These are phyloP conservation scores for Ormosia emarginata DNA, from an alignment of 306 rosid genomes.

Conservation along the genomic window DNA sequence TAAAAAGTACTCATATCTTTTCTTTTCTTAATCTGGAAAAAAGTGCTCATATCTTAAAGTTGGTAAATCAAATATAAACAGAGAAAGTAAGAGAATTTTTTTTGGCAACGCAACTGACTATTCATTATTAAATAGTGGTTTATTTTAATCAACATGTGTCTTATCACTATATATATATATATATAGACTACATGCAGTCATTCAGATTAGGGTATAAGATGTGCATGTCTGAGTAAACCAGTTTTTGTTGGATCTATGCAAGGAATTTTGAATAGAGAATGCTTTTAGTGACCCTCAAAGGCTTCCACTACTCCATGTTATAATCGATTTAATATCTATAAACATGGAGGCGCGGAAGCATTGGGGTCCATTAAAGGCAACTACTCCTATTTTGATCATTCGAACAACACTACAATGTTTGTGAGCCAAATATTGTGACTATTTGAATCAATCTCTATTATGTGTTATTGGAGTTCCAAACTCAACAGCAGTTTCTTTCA, in stretches of 20 bases:
- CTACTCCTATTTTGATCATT: too few species aligned
- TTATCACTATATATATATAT: background rate
- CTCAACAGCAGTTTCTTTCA: too few species aligned
- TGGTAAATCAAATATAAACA: constrained; percentile 2
- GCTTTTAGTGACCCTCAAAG: constrained; percentile 10
- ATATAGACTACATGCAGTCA: background rate
- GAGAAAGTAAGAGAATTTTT: background rate
- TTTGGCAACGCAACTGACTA: background rate
- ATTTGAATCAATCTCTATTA: too few species aligned
- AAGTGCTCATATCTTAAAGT: background rate
- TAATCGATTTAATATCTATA: background rate
- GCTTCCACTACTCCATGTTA: constrained; percentile 18
- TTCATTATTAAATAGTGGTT: too few species aligned
- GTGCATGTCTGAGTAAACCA: background rate
- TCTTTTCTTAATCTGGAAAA: too few species aligned
- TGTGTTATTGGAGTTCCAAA: too few species aligned
- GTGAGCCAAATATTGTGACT: too few species aligned
- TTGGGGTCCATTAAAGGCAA: too few species aligned
- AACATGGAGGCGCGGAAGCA: background rate
- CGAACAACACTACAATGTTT: too few species aligned
- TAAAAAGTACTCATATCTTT: too few species aligned
- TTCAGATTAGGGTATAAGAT: background rate
- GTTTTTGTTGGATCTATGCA: background rate
- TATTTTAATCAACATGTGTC: background rate
- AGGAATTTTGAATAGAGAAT: background rate